These are phyloP conservation scores for Rosa lucieae DNA, from an alignment of 306 rosid genomes.

Conservation along the genomic window DNA sequence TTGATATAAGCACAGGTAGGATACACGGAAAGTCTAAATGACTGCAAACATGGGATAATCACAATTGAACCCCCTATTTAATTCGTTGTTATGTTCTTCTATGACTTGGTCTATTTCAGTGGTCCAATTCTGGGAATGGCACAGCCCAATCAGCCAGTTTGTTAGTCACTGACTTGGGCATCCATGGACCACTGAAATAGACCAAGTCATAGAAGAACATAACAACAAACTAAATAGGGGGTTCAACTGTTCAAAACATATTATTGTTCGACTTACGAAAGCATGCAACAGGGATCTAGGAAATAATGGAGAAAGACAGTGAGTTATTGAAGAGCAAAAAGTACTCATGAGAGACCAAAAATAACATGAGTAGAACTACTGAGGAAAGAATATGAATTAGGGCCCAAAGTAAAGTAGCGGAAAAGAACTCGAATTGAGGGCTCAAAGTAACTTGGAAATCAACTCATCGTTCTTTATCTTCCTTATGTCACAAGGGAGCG, in stretches of 20 bases:
- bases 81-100: not conserved
- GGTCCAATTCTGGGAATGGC: not conserved
- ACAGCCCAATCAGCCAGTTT: slow-evolving; percentile 10
- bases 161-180: slow-evolving; percentile 1
- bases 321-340: not conserved
- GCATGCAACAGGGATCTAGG: not conserved
- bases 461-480: not conserved
- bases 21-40: not conserved
- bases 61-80: not conserved
- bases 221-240: not conserved
- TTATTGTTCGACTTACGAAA: not conserved
- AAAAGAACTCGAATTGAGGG: not conserved
- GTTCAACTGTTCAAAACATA: not conserved
- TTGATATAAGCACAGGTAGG: not conserved
- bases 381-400: not conserved
- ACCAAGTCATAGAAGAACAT: not conserved
- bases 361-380: not conserved
- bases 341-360: not conserved
- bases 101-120: not conserved
- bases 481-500: no score
- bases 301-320: slow-evolving; percentile 2
- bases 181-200: not conserved
- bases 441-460: not conserved
- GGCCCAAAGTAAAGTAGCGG: not conserved
- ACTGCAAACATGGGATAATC: not conserved